A percentile compares a stretch with the other conserved stretches of the same genome.
Evolutionary conservation across 345 rosid species (phyloP).

Genomic region (Diplotaxis tenuifolia): DNA sequence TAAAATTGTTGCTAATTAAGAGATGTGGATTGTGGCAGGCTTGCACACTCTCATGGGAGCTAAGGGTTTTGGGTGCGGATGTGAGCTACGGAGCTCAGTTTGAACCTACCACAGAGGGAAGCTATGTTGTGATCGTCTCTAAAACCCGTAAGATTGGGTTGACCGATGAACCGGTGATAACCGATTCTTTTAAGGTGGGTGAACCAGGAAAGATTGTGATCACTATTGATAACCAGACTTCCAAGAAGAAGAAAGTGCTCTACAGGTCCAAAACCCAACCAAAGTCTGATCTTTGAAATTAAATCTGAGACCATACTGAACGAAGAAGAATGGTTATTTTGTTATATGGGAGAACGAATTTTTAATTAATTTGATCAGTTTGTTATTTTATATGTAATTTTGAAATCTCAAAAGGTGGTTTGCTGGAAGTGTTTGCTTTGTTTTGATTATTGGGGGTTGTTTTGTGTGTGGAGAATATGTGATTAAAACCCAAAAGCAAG

Average conservation of each 20-base stretch:
- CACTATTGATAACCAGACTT: constrained; percentile 65
- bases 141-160: constrained; percentile 55
- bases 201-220: constrained; percentile 76
- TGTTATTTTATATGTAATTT: constrained; percentile 31
- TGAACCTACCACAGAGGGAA: constrained; percentile 56
- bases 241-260: constrained; percentile 87
- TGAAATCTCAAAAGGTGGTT: constrained; percentile 29
- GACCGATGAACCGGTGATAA: constrained; percentile 61
- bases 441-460: constrained; percentile 20
- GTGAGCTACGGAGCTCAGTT: constrained; percentile 82
- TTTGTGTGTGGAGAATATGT: constrained; percentile 32
- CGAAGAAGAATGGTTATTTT: constrained; percentile 9
- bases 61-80: constrained; percentile 78
- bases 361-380: constrained; percentile 27
- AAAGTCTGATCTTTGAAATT: constrained; percentile 22
- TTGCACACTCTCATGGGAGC: constrained; percentile 60
- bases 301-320: neutral
- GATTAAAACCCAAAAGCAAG: constrained; percentile 26
- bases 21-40: constrained; percentile 43
- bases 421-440: constrained; percentile 19
- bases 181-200: constrained; percentile 55
- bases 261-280: constrained; percentile 82
- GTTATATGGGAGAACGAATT: constrained; percentile 5
- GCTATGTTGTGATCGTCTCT: constrained; percentile 73
- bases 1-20: neutral